These are phyloP conservation scores for Umbelopsis ramanniana DNA, from an alignment of 192 early-diverging fungal species.

Conservation along the genomic window DNA sequence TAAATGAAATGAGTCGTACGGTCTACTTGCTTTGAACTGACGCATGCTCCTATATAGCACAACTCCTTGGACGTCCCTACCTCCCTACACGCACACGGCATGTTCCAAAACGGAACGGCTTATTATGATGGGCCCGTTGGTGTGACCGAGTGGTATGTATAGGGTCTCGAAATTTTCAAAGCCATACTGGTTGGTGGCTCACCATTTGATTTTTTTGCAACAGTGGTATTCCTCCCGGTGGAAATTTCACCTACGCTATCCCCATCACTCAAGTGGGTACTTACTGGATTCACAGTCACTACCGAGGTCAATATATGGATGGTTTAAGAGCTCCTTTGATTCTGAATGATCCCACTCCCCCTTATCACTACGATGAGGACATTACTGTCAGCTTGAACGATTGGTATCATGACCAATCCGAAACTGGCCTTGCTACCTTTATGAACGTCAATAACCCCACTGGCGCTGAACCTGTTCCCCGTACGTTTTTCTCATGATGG, in stretches of 20 bases:
- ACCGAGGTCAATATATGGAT: constrained; percentile 48
- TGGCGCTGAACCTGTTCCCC: constrained; percentile 76
- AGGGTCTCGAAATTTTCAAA: neutral
- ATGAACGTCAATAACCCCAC: constrained; percentile 73
- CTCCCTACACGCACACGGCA: constrained; percentile 70
- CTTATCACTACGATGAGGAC: constrained; percentile 73
- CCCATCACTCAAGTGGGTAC: constrained; percentile 65
- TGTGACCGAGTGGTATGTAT: constrained; percentile 67
- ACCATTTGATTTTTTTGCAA: constrained; percentile 29
- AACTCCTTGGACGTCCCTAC: constrained; percentile 42
- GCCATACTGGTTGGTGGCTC: neutral
- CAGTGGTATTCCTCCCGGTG: constrained; percentile 67
- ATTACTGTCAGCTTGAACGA: constrained; percentile 58
- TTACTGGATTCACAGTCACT: constrained; percentile 60
- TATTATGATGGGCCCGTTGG: constrained; percentile 72
- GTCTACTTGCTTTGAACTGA: neutral
- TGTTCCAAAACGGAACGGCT: constrained; percentile 74
- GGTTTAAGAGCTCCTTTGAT: constrained; percentile 45
- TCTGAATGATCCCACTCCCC: constrained; percentile 44
- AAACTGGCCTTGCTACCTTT: constrained; percentile 53
- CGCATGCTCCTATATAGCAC: constrained; percentile 9
- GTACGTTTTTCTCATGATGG: constrained; percentile 18
- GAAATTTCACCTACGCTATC: constrained; percentile 76
- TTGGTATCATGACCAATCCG: constrained; percentile 65
- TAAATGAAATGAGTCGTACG: neutral